Percentiles rank a stretch among this genome's conserved stretches.
phyloP scores from a whole-genome alignment of 164 flowering plant species.

The Annona squamosa region DNA sequence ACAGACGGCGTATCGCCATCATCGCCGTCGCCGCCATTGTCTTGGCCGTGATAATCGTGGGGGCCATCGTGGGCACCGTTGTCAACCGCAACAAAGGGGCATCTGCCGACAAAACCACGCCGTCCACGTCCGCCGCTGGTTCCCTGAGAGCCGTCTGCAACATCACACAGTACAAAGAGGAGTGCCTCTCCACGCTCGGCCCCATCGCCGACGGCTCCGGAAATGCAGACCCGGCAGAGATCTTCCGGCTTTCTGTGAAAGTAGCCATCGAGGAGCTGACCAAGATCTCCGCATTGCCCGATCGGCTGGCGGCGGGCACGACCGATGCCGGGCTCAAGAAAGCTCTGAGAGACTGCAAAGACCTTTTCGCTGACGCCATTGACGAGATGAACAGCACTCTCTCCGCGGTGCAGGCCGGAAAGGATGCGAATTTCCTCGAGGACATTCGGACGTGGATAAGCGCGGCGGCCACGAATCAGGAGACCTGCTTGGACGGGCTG shows the following conservation, averaged over 20 bases:
- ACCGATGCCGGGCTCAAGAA: constrained; percentile 15
- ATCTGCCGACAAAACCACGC: constrained; percentile 1
- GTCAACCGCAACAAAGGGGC: constrained; percentile 16
- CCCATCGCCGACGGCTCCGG: constrained; percentile 7
- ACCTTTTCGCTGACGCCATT: constrained; percentile 41
- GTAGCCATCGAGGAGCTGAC: constrained; percentile 37
- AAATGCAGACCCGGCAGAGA: constrained; percentile 26
- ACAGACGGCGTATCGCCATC: constrained; percentile 43
- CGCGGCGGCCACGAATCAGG: constrained; percentile 46
- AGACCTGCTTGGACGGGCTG: constrained; percentile 67
- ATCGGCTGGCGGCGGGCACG: constrained; percentile 6
- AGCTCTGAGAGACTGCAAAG: constrained; percentile 42
- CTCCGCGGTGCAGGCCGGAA: constrained; percentile 22
- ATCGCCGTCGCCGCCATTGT: constrained; percentile 39
- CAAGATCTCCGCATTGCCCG: constrained; percentile 24
- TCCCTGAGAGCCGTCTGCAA: constrained; percentile 39
- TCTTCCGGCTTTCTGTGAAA: constrained; percentile 41
- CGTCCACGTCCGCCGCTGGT: constrained; percentile 1
- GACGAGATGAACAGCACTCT: constrained; percentile 40
- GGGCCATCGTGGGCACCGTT: constrained; percentile 30
- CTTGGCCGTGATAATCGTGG: constrained; percentile 35
- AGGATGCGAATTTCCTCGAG: constrained; percentile 17
- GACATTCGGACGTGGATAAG: constrained; percentile 72
- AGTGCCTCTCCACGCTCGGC: constrained; percentile 40
- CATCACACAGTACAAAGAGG: constrained; percentile 34